Base-by-base conservation (phyloP, 2,329 filamentous ascomycete genomes). In the Fusarium coffeatum region DNA sequence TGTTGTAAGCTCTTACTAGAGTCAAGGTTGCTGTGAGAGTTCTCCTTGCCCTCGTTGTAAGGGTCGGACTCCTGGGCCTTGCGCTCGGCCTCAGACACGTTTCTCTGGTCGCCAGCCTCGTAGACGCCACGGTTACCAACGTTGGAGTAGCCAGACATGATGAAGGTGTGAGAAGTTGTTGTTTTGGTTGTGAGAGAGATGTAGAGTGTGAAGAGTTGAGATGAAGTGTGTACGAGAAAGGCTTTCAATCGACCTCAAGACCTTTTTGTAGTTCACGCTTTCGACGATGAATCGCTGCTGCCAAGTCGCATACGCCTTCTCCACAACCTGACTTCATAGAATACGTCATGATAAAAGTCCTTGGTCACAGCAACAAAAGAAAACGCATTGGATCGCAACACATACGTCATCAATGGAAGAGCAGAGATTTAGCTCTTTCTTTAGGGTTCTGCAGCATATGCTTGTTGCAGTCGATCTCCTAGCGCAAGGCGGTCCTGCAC, bases 81-180 rank as follows among this genome's bases (percentile, higher is more conserved):
- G 40, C 76, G 46, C 75, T 88, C 83, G 4, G 86, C 84, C 63
- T 86, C 77, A 66, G 88, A 86, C 66, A 81, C 78, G 78, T 89
- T 93, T 74, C 88, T 87, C 85, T 96, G 92, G 81, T 96, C 92
- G 62, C 89, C 90, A 60, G 86, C 90, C 82, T 94, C 91, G 82
- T 96, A 94, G 78, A 93, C 82, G 65, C 81, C 78, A 68, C 81
- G 75, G 78, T 83, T 85, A 72, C 92, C 93, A 77, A 95, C 91
- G 77, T 84, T 91, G 61, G 91, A 92, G 66, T 83, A 75, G 67
- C 77, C 79, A 62, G 78, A 76, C 80, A 81, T 81, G 61, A 40
- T 78, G 59, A 49, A 51, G 11, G 20, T 64, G 22, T 51, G 18
- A 27, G 18, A 8, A 22, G 30, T 40, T 45, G 47, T 45, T 28